These are phyloP conservation scores for Skeletonema costatum DNA, from an alignment of 108 stramenopile species.

Conservation along the genomic window DNA sequence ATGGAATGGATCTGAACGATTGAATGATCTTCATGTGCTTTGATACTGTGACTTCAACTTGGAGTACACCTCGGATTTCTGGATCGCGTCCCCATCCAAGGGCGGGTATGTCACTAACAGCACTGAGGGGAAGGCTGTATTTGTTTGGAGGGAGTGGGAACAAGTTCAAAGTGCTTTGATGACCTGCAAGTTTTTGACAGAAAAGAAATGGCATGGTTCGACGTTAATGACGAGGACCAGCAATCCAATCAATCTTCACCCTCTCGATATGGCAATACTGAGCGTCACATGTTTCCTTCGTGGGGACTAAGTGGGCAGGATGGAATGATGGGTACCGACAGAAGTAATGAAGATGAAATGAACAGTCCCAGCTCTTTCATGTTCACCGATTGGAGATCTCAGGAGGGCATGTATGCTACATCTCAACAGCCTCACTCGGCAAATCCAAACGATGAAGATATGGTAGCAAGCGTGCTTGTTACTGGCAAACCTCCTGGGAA, in stretches of 20 bases:
- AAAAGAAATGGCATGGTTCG: slow-evolving; percentile 87
- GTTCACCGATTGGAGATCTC: slow-evolving; percentile 69
- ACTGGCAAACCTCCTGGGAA: slow-evolving; percentile 80
- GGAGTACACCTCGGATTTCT: slow-evolving; percentile 72
- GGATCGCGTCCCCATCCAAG: slow-evolving; percentile 89
- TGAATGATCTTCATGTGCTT: slow-evolving; percentile 95
- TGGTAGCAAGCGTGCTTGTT: slow-evolving; percentile 69
- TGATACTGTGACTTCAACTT: slow-evolving; percentile 74
- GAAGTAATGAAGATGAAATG: background rate
- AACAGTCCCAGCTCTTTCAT: slow-evolving; percentile 3
- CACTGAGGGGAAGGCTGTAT: slow-evolving; percentile 81
- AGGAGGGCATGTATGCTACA: slow-evolving; percentile 34
- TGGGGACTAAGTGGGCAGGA: slow-evolving; percentile 38
- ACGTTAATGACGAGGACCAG: slow-evolving; percentile 69
- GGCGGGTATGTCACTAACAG: slow-evolving; percentile 93
- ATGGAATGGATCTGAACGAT: slow-evolving; percentile 86
- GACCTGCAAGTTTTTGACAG: slow-evolving; percentile 93
- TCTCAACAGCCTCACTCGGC: slow-evolving; percentile 38
- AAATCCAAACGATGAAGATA: slow-evolving; percentile 90
- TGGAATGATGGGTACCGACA: slow-evolving; percentile 36
- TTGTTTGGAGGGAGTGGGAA: slow-evolving; percentile 93
- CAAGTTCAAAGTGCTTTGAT: slow-evolving; percentile 88
- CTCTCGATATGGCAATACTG: background rate
- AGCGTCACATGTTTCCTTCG: background rate
- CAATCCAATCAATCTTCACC: background rate